Conservation (phyloP, 805 yeast genomes). For the Candida arabinofermentans region DNA sequence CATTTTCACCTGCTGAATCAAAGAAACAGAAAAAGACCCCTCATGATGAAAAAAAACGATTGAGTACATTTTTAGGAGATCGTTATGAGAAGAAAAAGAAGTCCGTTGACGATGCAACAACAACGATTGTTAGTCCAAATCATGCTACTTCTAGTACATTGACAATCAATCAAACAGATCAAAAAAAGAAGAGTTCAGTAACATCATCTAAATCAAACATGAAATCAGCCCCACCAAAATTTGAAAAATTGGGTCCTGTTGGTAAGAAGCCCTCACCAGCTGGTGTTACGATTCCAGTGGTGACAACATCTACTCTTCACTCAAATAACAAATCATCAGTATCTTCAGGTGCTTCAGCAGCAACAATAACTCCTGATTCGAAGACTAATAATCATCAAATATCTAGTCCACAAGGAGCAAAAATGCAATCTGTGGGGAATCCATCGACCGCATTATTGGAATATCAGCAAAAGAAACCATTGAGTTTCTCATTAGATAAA, state of each 20-base stretch:
- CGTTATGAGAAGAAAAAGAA: constrained; percentile 12
- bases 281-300: constrained; percentile 32
- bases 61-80: constrained; percentile 13
- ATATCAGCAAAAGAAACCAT: neutral
- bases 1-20: constrained; percentile 7
- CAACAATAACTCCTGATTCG: constrained; percentile 1
- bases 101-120: constrained; percentile 6
- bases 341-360: constrained; percentile 4
- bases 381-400: neutral
- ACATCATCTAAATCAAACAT: constrained; percentile 5
- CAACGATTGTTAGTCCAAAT: no score
- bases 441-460: neutral
- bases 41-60: constrained; percentile 17
- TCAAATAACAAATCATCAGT: constrained; percentile 5
- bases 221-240: constrained; percentile 16
- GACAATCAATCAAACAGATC: neutral
- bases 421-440: neutral
- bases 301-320: constrained; percentile 26
- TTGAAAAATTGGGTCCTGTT: constrained; percentile 33
- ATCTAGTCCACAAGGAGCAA: neutral
- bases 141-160: no score
- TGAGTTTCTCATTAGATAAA: constrained; percentile 24
- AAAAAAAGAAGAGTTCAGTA: constrained; percentile 5
- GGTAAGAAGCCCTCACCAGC: constrained; percentile 32
- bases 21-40: constrained; percentile 11